A percentile compares a stretch with the other conserved stretches of the same genome.
Conservation (phyloP, 495 filamentous ascomycete genomes). For the Podospora pseudopauciseta region DNA sequence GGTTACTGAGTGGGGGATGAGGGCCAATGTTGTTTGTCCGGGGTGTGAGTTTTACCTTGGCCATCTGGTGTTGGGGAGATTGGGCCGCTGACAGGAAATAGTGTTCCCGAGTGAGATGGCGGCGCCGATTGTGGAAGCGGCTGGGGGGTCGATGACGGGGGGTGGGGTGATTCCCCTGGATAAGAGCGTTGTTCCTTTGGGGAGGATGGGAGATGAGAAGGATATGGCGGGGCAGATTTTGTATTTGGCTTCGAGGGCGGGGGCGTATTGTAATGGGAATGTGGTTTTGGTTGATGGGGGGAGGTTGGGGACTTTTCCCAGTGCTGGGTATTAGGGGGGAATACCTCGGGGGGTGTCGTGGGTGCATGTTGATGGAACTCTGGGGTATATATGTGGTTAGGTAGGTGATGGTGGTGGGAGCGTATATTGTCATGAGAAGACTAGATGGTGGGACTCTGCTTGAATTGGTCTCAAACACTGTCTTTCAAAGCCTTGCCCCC, state of each 20-base stretch:
- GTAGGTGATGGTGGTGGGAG: too few species aligned
- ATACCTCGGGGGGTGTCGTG: not conserved
- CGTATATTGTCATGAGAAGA: too few species aligned
- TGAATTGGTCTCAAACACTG: too few species aligned
- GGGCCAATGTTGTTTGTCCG: slow-evolving; percentile 62
- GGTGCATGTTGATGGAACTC: not conserved
- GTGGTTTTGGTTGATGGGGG: slow-evolving; percentile 60
- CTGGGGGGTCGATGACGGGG: slow-evolving; percentile 39
- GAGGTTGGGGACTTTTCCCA: slow-evolving; percentile 49
- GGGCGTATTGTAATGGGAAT: slow-evolving; percentile 61
- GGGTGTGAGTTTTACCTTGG: slow-evolving; percentile 48
- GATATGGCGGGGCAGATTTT: slow-evolving; percentile 63
- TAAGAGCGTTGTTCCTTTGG: slow-evolving; percentile 29
- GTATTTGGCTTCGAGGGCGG: slow-evolving; percentile 59
- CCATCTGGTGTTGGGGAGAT: too few species aligned
- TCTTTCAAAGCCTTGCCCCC: too few species aligned
- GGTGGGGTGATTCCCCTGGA: slow-evolving; percentile 24
- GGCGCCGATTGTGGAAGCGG: slow-evolving; percentile 37
- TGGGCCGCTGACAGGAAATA: slow-evolving; percentile 18
- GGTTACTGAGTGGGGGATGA: slow-evolving; percentile 57
- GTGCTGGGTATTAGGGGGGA: slow-evolving; percentile 45
- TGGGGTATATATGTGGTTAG: not conserved
- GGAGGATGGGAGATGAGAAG: slow-evolving; percentile 34
- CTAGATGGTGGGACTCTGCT: too few species aligned
- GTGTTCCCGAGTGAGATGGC: slow-evolving; percentile 67